A percentile compares a stretch with the other conserved stretches of the same genome.
Evolutionary conservation across 2,329 filamentous ascomycete species (phyloP).

Genomic region (Mycosphaerella sp.): DNA sequence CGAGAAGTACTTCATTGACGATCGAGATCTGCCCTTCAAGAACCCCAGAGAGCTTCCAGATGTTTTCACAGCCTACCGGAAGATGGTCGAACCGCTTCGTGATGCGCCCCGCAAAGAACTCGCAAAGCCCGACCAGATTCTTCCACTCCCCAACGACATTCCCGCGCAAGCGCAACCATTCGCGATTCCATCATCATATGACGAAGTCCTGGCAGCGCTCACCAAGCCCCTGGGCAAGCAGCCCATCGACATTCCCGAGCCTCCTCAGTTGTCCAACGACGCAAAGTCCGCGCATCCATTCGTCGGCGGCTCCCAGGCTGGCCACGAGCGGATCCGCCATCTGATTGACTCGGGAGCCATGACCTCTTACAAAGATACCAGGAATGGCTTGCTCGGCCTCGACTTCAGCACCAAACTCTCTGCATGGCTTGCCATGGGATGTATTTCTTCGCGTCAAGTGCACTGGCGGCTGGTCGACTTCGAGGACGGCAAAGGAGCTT

Average conservation of each 20-base stretch:
- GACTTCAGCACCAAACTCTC: slow-evolving; percentile 74
- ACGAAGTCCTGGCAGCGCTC: slow-evolving; percentile 51
- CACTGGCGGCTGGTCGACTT: slow-evolving; percentile 62
- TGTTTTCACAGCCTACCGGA: slow-evolving; percentile 69
- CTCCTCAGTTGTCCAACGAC: slow-evolving; percentile 48
- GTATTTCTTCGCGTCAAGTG: slow-evolving; percentile 65
- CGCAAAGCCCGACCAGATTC: slow-evolving; percentile 52
- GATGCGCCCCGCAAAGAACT: slow-evolving; percentile 55
- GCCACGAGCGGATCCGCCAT: slow-evolving; percentile 53
- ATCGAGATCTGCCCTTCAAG: slow-evolving; percentile 60
- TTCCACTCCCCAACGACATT: slow-evolving; percentile 52
- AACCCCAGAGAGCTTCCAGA: slow-evolving; percentile 59
- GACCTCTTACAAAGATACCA: slow-evolving; percentile 60
- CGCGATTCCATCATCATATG: slow-evolving; percentile 51
- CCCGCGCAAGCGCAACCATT: slow-evolving; percentile 59
- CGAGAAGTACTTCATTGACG: slow-evolving; percentile 73
- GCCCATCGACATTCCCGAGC: slow-evolving; percentile 38
- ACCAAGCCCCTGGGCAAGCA: slow-evolving; percentile 51
- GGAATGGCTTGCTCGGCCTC: slow-evolving; percentile 63
- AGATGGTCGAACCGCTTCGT: slow-evolving; percentile 64
- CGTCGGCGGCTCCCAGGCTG: slow-evolving; percentile 59
- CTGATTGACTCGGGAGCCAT: slow-evolving; percentile 57
- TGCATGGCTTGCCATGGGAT: slow-evolving; percentile 65
- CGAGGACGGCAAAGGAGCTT: slow-evolving; percentile 54
- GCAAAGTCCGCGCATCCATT: slow-evolving; percentile 60